Evolutionary conservation across 441 rosid species (phyloP).

Genomic region (Populus hybrid): DNA sequence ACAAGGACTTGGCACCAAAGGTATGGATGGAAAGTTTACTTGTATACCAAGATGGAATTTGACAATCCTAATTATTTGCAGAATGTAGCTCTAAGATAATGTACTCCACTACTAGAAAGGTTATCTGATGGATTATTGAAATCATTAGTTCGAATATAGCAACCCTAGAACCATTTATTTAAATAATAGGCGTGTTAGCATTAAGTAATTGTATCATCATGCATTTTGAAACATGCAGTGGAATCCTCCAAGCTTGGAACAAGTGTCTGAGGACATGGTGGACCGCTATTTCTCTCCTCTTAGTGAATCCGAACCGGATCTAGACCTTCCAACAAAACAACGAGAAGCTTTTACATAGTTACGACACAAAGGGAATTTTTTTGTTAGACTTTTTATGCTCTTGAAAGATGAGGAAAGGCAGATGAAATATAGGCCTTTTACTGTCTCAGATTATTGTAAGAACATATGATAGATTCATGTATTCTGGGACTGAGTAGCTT

Average conservation of each 20-base stretch:
- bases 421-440: neutral
- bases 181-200: neutral
- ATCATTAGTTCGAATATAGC: neutral
- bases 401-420: neutral
- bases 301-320: constrained; percentile 60
- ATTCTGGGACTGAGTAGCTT: neutral
- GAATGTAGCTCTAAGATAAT: neutral
- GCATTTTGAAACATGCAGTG: constrained; percentile 51
- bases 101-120: neutral
- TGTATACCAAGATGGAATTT: neutral
- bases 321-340: constrained; percentile 66
- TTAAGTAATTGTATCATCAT: constrained; percentile 8
- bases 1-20: constrained; percentile 72
- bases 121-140: neutral
- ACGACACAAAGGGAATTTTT: neutral
- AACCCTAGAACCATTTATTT: neutral
- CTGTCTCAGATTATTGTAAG: neutral
- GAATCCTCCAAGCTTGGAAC: constrained; percentile 74
- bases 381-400: neutral
- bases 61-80: neutral
- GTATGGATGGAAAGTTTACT: constrained; percentile 29
- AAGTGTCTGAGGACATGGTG: constrained; percentile 80
- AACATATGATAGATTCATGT: neutral
- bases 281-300: constrained; percentile 68
- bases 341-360: constrained; percentile 74